Evolutionary conservation across 208 protist genomes (phyloP).

Genomic region (Herpetomonas tarakana): DNA sequence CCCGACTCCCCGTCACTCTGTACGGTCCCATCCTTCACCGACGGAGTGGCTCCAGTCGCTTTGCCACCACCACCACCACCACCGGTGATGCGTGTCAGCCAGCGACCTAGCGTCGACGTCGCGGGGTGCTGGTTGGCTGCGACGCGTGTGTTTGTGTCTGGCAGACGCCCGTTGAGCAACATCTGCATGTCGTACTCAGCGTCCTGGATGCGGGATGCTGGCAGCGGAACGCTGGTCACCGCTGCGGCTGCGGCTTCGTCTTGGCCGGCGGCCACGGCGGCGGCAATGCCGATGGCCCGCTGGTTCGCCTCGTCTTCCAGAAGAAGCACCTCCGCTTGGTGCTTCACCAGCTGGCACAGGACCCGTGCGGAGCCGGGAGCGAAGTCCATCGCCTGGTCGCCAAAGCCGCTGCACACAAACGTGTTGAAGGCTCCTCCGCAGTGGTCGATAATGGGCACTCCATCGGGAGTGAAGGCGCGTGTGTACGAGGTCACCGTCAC

Average conservation of each 20-base stretch:
- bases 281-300: slow-evolving; percentile 14
- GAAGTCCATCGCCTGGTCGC: slow-evolving; percentile 78
- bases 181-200: slow-evolving; percentile 50
- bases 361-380: slow-evolving; percentile 72
- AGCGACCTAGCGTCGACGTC: background rate
- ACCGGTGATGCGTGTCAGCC: background rate
- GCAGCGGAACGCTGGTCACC: slow-evolving; percentile 22
- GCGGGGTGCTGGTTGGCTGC: background rate
- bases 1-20: background rate
- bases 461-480: slow-evolving; percentile 78
- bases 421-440: slow-evolving; percentile 75
- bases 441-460: slow-evolving; percentile 69
- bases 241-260: background rate
- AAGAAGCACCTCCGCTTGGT: slow-evolving; percentile 47
- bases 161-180: slow-evolving; percentile 51
- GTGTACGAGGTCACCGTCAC: slow-evolving; percentile 41
- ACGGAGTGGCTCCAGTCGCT: too few species aligned
- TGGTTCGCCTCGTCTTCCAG: slow-evolving; percentile 38
- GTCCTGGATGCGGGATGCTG: slow-evolving; percentile 25
- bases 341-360: slow-evolving; percentile 68
- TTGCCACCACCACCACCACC: background rate
- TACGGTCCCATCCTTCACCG: background rate
- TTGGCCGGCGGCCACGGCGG: background rate
- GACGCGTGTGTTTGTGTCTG: background rate
- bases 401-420: slow-evolving; percentile 85